Percentiles rank a stretch among this genome's conserved stretches.
Conservation (phyloP, 2,329 filamentous ascomycete genomes). For the Trichoderma atrobrunneum region DNA sequence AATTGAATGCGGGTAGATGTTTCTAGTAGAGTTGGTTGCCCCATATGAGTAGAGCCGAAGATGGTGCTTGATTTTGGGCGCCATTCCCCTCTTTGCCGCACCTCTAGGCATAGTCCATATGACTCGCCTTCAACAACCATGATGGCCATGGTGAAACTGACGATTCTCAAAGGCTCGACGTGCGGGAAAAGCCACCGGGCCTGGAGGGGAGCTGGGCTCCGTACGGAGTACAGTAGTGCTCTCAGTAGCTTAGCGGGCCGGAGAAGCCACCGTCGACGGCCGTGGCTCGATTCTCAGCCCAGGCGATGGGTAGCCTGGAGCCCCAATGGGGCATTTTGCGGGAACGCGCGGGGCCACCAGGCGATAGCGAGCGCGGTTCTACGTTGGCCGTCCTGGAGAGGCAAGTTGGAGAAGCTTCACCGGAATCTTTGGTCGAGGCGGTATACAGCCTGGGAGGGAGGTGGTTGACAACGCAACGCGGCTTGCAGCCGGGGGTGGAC, state of each 20-base stretch:
- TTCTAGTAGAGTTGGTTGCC: background rate
- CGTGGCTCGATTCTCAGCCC: constrained; percentile 22
- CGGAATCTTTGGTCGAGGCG: constrained; percentile 4
- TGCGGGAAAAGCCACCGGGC: constrained; percentile 7
- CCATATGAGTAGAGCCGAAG: background rate
- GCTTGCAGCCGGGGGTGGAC: background rate
- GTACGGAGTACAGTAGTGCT: background rate
- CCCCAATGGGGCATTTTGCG: constrained; percentile 18
- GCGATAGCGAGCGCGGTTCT: constrained; percentile 17
- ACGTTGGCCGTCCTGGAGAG: constrained; percentile 12
- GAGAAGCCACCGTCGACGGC: constrained; percentile 19
- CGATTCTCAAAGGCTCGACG: background rate
- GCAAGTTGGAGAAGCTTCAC: constrained; percentile 1
- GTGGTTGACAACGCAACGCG: background rate
- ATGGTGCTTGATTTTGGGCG: background rate
- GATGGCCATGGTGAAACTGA: constrained; percentile 9
- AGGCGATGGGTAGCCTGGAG: constrained; percentile 11
- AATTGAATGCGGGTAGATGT: background rate
- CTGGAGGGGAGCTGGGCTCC: background rate
- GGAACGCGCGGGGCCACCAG: constrained; percentile 15
- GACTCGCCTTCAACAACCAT: background rate
- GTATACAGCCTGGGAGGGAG: background rate
- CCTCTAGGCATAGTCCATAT: background rate
- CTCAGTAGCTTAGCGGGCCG: constrained; percentile 19
- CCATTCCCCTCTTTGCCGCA: constrained; percentile 12